A percentile compares a stretch with the other conserved stretches of the same genome.
Conservation (phyloP, 768 basidiomycete species). For the Suillus subaureus region DNA sequence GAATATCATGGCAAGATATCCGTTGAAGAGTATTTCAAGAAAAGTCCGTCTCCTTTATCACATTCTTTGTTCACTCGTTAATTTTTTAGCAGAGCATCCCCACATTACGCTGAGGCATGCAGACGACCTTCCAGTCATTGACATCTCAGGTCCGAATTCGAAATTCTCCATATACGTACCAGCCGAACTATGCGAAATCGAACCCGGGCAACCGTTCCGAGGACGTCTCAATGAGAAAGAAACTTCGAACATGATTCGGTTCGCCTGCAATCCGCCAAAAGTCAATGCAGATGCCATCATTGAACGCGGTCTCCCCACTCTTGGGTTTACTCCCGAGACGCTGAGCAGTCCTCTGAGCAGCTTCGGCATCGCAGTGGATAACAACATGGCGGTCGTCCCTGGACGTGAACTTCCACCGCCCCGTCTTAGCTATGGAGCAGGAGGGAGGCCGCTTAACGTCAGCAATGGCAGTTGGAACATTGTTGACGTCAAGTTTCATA, state of each 20-base stretch:
- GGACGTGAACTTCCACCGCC: slow-evolving; percentile 67
- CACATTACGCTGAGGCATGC: slow-evolving; percentile 52
- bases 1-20: slow-evolving; percentile 58
- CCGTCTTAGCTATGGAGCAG: slow-evolving; percentile 52
- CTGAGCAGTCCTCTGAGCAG: slow-evolving; percentile 40
- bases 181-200: slow-evolving; percentile 71
- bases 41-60: slow-evolving; percentile 45
- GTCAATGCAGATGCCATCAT: slow-evolving; percentile 62
- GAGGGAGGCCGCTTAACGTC: slow-evolving; percentile 39
- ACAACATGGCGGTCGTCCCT: slow-evolving; percentile 64
- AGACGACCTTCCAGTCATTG: slow-evolving; percentile 53
- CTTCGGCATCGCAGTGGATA: slow-evolving; percentile 60
- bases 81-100: slow-evolving; percentile 49
- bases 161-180: slow-evolving; percentile 49
- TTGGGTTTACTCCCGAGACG: slow-evolving; percentile 51
- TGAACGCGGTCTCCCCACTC: slow-evolving; percentile 52
- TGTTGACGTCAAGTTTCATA: slow-evolving; percentile 67
- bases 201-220: slow-evolving; percentile 57
- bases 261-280: slow-evolving; percentile 64
- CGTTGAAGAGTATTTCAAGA: slow-evolving; percentile 64
- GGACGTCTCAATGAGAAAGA: slow-evolving; percentile 61
- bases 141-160: slow-evolving; percentile 44
- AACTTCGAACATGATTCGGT: slow-evolving; percentile 67
- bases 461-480: slow-evolving; percentile 79
- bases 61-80: slow-evolving; percentile 13